phyloP scores from a whole-genome alignment of 495 filamentous ascomycete species.

The Bacidia gigantensis region DNA sequence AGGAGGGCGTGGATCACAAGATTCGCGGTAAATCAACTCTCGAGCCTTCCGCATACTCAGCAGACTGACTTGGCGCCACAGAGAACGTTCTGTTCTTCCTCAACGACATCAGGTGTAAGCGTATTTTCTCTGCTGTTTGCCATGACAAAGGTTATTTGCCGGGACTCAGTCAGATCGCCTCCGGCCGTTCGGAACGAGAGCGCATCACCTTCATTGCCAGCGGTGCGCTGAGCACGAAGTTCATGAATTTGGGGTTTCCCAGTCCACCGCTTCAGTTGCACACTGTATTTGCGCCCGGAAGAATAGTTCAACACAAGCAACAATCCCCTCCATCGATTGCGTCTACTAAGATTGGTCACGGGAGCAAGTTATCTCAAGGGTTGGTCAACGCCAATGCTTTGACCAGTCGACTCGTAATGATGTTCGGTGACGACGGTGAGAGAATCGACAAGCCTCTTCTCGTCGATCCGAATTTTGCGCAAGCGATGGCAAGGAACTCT shows the following conservation, averaged over 20 bases:
- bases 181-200: not conserved
- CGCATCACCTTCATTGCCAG: constrained; percentile 10
- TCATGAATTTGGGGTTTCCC: constrained; percentile 2
- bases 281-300: constrained; percentile 6
- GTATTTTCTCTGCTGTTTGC: constrained; percentile 38
- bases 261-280: not conserved
- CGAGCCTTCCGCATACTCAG: not conserved
- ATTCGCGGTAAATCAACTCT: constrained; percentile 25
- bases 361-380: not conserved
- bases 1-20: constrained; percentile 36
- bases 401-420: constrained; percentile 3
- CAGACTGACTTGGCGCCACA: constrained; percentile 2
- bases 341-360: not conserved
- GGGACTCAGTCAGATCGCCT: constrained; percentile 25
- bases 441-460: constrained; percentile 8
- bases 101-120: constrained; percentile 35
- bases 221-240: not conserved
- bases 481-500: constrained; percentile 2
- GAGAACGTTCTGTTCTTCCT: constrained; percentile 31
- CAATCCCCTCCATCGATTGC: not conserved
- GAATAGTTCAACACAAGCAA: not conserved
- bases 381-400: constrained; percentile 2
- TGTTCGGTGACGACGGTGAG: constrained; percentile 2
- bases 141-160: constrained; percentile 37
- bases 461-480: constrained; percentile 1